Base-by-base conservation (phyloP, 441 rosid species). In the Erodium trifolium region DNA sequence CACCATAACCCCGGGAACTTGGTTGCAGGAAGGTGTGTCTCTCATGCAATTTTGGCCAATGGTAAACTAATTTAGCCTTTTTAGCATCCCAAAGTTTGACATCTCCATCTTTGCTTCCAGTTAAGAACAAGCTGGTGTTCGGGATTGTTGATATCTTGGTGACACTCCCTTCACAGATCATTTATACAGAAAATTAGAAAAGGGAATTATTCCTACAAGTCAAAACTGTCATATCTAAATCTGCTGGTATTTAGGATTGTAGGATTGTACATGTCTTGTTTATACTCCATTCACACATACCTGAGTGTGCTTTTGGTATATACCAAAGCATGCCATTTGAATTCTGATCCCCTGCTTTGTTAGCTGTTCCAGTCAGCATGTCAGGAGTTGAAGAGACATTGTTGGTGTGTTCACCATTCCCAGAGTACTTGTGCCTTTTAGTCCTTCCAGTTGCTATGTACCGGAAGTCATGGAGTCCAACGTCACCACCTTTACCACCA, bases 71-170 rank as follows among this genome's bases (percentile, higher is more conserved):
- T 77, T 80, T 83, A 65, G 96, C 88, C 66, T 85, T 86, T 78
- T 91, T 89, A 53, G 97, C 97, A 78, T 93, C 98, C 98, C 98
- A 93, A 47, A 93, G 97, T 81, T 89, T 93, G 41, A 93, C 87
- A 35, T 93, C 96, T 75, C 98, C 98, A 75, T 93, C 98, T 81
- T 93, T 93, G 83, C 98, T 88, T 82, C 97, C 98, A 0, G 96
- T 93, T 75, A 91, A 80, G 85, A 91, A 93, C 84, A 93, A 81
- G 75, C 98, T 91, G 45, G 96, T 91, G 55, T 77, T 77, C 13
- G 98, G 95, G 76, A 93, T 83, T 41, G 89, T 85, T 9, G 86
- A 80, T 80, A 93, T 85, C 78, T 87, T 91, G 47, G 97, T 89
- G 73, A 93, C 89, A 74, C 90, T 89, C 82, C 97, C 97, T 90